A percentile compares a stretch with the other conserved stretches of the same genome.
These are phyloP conservation scores for Geranium rotundifolium DNA, from an alignment of 345 rosid species.

Conservation along the genomic window DNA sequence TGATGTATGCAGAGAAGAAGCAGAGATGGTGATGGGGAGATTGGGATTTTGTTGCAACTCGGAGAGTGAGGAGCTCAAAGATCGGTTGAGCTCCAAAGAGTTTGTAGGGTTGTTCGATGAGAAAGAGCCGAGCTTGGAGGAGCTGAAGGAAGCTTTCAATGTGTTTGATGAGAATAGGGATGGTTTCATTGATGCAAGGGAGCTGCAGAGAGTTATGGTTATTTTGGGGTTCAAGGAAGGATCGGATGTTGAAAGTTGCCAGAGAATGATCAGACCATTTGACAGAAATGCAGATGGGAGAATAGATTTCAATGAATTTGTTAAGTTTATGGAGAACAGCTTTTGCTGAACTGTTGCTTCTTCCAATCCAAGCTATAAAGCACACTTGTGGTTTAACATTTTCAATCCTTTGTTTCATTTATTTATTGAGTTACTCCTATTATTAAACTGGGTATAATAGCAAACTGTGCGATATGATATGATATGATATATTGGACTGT, in stretches of 20 bases:
- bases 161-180: constrained; percentile 52
- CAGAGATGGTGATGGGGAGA: constrained; percentile 22
- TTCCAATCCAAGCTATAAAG: too few relatives aligned
- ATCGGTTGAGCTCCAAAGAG: constrained; percentile 16
- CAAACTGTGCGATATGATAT: too few relatives aligned
- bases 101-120: constrained; percentile 29
- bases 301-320: constrained; percentile 44
- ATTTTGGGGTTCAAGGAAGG: constrained; percentile 25
- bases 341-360: constrained; percentile 12
- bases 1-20: constrained; percentile 19
- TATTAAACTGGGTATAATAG: too few relatives aligned
- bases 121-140: constrained; percentile 29
- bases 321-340: constrained; percentile 30
- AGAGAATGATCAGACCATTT: constrained; percentile 37
- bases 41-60: constrained; percentile 13
- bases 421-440: too few relatives aligned
- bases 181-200: constrained; percentile 53
- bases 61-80: neutral
- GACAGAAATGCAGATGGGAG: constrained; percentile 44
- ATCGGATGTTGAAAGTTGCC: constrained; percentile 38
- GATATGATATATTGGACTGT: too few relatives aligned
- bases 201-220: constrained; percentile 29
- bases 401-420: too few relatives aligned
- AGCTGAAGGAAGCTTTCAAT: constrained; percentile 36
- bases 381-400: too few relatives aligned